Percentiles rank a stretch among this genome's conserved stretches.
Conservation (phyloP, 495 filamentous ascomycete genomes). For the Hypoxylon subgilvum region DNA sequence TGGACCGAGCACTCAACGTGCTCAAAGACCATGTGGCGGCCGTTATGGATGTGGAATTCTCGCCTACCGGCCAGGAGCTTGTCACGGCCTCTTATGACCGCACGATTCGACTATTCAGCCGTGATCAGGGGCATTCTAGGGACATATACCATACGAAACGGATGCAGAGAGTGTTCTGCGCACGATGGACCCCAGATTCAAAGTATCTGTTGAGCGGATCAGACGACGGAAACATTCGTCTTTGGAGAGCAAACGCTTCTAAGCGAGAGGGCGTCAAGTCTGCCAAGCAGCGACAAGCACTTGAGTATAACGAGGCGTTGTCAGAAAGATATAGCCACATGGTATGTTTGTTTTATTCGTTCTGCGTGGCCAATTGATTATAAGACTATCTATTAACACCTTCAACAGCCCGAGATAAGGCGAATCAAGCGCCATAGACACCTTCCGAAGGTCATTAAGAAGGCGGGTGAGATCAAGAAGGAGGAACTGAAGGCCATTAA, state of each 20-base stretch:
- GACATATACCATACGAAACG: constrained; percentile 98
- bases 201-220: constrained; percentile 74
- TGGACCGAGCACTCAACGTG: constrained; percentile 84
- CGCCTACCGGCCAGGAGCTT: constrained; percentile 91
- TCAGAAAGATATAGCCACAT: constrained; percentile 88
- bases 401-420: constrained; percentile 73
- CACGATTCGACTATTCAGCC: constrained; percentile 70
- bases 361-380: background rate
- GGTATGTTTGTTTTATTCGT: constrained; percentile 40
- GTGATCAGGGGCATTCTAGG: constrained; percentile 78
- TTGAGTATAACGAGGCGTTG: constrained; percentile 91
- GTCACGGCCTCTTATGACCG: constrained; percentile 87
- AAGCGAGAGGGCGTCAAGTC: constrained; percentile 84
- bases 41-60: constrained; percentile 96
- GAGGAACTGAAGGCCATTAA: constrained; percentile 88
- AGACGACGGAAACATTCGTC: constrained; percentile 90
- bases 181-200: constrained; percentile 83
- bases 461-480: constrained; percentile 93
- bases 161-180: constrained; percentile 95
- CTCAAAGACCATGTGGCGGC: constrained; percentile 94
- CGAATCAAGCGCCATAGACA: constrained; percentile 90
- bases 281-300: constrained; percentile 76
- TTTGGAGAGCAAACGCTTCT: constrained; percentile 92
- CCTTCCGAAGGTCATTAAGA: constrained; percentile 93
- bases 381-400: constrained; percentile 13